These are phyloP conservation scores for Colletotrichum viniferum DNA, from an alignment of 2,329 filamentous ascomycete species.

Conservation along the genomic window DNA sequence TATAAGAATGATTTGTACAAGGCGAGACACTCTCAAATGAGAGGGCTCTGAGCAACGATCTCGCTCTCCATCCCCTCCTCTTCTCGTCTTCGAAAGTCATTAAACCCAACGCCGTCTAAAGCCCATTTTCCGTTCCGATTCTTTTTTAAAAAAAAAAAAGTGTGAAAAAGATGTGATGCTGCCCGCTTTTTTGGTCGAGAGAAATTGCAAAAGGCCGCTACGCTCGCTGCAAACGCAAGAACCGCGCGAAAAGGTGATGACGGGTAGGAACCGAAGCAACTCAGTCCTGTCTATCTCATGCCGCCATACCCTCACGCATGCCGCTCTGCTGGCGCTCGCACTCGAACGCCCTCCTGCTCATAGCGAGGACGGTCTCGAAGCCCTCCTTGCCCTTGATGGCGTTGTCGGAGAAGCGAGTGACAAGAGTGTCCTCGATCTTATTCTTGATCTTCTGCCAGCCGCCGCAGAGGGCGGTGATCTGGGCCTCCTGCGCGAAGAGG, in stretches of 20 bases:
- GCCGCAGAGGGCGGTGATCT: constrained; percentile 92
- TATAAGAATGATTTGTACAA: constrained; percentile 10
- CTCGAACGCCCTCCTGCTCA: constrained; percentile 92
- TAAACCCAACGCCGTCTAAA: constrained; percentile 8
- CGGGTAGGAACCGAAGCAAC: background rate
- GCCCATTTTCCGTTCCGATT: background rate
- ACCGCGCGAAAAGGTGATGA: background rate
- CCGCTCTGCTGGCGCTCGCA: constrained; percentile 61
- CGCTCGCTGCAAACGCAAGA: constrained; percentile 5
- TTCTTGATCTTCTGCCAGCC: constrained; percentile 98
- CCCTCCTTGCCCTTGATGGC: constrained; percentile 89
- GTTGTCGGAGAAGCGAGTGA: constrained; percentile 90
- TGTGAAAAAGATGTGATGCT: background rate
- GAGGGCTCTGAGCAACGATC: background rate
- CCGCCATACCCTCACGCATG: constrained; percentile 11
- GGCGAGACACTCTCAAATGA: background rate
- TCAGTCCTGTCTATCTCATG: background rate
- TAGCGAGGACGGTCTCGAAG: constrained; percentile 92
- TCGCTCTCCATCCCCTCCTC: background rate
- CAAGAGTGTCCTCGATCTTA: constrained; percentile 90
- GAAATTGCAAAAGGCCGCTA: background rate
- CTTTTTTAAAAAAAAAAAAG: background rate
- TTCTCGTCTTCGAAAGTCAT: background rate
- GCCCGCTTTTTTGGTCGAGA: background rate
- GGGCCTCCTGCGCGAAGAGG: constrained; percentile 85